These are phyloP conservation scores for Nephromyces sp. DNA, from an alignment of 169 alveolate species.

Conservation along the genomic window DNA sequence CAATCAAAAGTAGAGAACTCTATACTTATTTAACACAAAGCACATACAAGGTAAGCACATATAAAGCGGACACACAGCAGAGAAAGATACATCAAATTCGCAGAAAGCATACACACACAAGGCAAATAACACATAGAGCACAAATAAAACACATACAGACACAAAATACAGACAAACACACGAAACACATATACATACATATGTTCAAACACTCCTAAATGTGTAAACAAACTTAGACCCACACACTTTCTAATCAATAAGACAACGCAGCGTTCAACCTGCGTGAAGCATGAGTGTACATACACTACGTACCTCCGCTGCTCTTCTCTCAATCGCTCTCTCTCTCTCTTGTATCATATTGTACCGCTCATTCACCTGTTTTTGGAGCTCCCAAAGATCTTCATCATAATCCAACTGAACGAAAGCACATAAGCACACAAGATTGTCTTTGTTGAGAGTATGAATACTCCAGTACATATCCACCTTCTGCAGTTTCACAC, in stretches of 20 bases:
- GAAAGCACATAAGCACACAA: neutral
- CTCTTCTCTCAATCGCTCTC: constrained; percentile 18
- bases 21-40: neutral
- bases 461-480: no score
- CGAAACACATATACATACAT: no score
- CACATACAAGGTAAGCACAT: no score
- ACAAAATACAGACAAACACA: neutral
- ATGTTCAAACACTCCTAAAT: no score
- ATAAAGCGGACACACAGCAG: no score
- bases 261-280: neutral
- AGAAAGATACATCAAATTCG: no score
- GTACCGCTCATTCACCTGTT: constrained; percentile 48
- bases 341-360: constrained; percentile 47
- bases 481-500: no score
- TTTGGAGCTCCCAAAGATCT: constrained; percentile 53
- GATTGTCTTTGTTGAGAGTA: no score
- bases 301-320: constrained; percentile 18
- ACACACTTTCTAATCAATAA: neutral
- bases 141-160: neutral
- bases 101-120: no score
- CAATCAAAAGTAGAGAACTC: no score
- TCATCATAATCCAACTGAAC: constrained; percentile 52
- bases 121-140: neutral
- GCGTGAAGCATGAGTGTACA: neutral
- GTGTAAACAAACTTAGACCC: no score